phyloP scores from a whole-genome alignment of 257 asterid species.

The Solanum ahanhuiri region DNA sequence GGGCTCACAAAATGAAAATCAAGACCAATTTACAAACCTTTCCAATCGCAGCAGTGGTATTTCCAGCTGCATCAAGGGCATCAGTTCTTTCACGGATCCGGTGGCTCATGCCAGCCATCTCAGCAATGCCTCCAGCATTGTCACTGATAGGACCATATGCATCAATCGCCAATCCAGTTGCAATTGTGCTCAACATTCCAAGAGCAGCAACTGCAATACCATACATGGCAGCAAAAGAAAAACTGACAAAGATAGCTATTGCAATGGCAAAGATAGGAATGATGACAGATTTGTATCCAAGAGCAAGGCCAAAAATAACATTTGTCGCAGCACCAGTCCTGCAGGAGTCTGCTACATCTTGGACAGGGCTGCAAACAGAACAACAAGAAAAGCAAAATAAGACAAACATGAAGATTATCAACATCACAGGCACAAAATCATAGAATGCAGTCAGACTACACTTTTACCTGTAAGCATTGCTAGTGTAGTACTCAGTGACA shows the following conservation, averaged over 20 bases:
- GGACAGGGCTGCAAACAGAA: conserved; percentile 39
- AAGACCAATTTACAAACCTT: conserved; percentile 33
- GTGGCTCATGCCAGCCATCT: conserved; percentile 98
- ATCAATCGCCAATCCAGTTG: conserved; percentile 86
- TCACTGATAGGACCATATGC: conserved; percentile 98
- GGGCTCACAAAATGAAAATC: neutral
- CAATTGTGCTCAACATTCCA: conserved; percentile 93
- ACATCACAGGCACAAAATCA: neutral
- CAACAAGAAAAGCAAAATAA: neutral
- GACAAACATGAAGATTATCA: neutral
- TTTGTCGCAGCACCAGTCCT: conserved; percentile 95
- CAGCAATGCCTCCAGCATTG: conserved; percentile 94
- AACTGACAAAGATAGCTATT: conserved; percentile 71
- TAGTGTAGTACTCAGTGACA: conserved; percentile 82
- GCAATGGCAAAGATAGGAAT: conserved; percentile 89
- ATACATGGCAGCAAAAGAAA: conserved; percentile 85
- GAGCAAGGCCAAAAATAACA: conserved; percentile 86
- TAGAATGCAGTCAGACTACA: neutral
- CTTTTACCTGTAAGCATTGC: conserved; percentile 84
- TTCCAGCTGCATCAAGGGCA: conserved; percentile 96
- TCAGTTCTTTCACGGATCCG: conserved; percentile 85
- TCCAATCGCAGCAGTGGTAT: conserved; percentile 93
- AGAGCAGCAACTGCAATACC: conserved; percentile 91
- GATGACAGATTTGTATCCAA: conserved; percentile 90
- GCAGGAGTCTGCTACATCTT: conserved; percentile 97